Conservation (phyloP, 305 asterid species). For the Euphrasia arctica region DNA sequence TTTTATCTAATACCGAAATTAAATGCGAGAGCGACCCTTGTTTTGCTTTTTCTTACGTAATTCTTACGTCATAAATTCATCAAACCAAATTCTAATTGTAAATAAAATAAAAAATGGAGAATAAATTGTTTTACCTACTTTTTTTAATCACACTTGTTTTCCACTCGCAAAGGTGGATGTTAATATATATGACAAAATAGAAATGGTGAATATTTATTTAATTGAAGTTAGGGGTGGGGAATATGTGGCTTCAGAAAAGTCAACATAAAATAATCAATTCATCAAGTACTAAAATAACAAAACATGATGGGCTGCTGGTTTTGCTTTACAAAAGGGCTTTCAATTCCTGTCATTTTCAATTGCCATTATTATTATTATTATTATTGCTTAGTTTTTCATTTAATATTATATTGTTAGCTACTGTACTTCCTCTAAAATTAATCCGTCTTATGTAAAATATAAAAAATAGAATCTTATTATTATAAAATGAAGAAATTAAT, state of each 20-base stretch:
- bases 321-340: neutral
- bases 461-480: too few species aligned
- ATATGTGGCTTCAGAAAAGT: neutral
- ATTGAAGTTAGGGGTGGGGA: neutral
- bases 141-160: neutral
- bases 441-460: too few species aligned
- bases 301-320: neutral
- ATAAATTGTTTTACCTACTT: neutral
- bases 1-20: too few species aligned
- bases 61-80: neutral
- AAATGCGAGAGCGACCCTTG: too few species aligned
- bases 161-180: neutral
- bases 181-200: neutral
- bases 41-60: neutral
- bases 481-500: too few species aligned
- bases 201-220: neutral
- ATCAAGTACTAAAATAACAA: slow-evolving; percentile 1
- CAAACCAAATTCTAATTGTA: neutral
- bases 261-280: neutral
- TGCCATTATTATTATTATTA: too few species aligned
- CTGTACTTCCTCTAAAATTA: too few species aligned
- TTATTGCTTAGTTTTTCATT: too few species aligned
- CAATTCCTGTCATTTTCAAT: neutral
- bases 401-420: too few species aligned
- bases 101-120: neutral